A percentile compares a stretch with the other conserved stretches of the same genome.
Evolutionary conservation across 768 basidiomycete species (phyloP).

Genomic region (Mycena kentingensis): DNA sequence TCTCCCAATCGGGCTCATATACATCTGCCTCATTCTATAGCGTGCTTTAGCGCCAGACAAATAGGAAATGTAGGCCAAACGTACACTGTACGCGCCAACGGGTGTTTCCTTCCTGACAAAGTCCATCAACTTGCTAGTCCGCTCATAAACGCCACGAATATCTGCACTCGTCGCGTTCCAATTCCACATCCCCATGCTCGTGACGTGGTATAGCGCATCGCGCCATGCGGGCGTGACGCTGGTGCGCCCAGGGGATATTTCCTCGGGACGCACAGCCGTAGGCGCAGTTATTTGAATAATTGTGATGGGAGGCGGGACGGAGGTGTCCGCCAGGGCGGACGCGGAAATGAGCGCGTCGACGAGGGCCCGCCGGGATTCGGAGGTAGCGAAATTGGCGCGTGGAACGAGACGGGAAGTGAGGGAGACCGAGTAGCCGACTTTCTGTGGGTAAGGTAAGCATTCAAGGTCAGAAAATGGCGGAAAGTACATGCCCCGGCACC

Average conservation of each 20-base stretch:
- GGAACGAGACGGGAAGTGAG: slow-evolving; percentile 48
- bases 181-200: slow-evolving; percentile 44
- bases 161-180: slow-evolving; percentile 46
- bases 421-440: slow-evolving; percentile 42
- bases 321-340: slow-evolving; percentile 19
- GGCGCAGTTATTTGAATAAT: slow-evolving; percentile 46
- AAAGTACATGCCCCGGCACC: slow-evolving; percentile 39
- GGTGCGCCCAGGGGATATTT: slow-evolving; percentile 39
- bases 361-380: slow-evolving; percentile 31
- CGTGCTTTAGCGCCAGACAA: neutral
- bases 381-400: slow-evolving; percentile 40
- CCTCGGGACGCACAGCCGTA: slow-evolving; percentile 1
- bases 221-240: slow-evolving; percentile 50
- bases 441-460: slow-evolving; percentile 26
- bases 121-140: slow-evolving; percentile 41
- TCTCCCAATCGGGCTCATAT: slow-evolving; percentile 47
- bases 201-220: slow-evolving; percentile 44
- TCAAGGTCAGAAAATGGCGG: neutral
- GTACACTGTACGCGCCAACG: slow-evolving; percentile 47
- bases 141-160: slow-evolving; percentile 35
- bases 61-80: slow-evolving; percentile 15
- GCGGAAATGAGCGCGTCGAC: slow-evolving; percentile 40
- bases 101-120: slow-evolving; percentile 44
- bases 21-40: slow-evolving; percentile 51
- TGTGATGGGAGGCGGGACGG: slow-evolving; percentile 37